These are phyloP conservation scores for Phytophthora vignae DNA, from an alignment of 352 stramenopile genomes.

Conservation along the genomic window DNA sequence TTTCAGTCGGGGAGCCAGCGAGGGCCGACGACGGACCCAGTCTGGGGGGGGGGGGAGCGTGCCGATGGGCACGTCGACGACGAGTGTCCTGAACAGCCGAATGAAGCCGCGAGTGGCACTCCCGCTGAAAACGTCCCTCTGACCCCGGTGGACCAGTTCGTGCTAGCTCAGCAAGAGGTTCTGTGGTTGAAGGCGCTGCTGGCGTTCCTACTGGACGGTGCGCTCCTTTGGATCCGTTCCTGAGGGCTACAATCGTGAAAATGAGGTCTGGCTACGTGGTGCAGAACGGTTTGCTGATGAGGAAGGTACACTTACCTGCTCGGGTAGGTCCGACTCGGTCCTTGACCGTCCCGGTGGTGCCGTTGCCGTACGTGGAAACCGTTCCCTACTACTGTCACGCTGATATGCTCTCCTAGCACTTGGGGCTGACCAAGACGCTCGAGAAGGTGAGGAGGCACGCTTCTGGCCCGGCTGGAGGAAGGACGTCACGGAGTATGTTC, in stretches of 20 bases:
- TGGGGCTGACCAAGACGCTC: conserved; percentile 6
- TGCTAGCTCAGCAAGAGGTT: neutral
- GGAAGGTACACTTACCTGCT: conserved; percentile 4
- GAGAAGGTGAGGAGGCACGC: conserved; percentile 12
- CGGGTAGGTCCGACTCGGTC: neutral
- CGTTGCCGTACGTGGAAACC: conserved; percentile 5
- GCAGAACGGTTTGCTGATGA: conserved; percentile 7
- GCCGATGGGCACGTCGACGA: neutral
- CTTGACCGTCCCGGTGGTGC: conserved; percentile 7
- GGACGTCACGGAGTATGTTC: conserved; percentile 2
- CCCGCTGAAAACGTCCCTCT: too few species aligned
- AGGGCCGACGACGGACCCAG: too few species aligned
- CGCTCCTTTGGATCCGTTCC: conserved; percentile 11
- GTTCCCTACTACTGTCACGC: conserved; percentile 18
- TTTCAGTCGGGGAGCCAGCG: neutral
- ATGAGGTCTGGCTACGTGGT: conserved; percentile 4
- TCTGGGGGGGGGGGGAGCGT: neutral
- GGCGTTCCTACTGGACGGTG: conserved; percentile 2
- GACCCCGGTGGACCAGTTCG: neutral
- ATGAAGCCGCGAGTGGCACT: neutral
- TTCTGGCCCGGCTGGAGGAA: neutral
- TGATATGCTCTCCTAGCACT: conserved; percentile 7
- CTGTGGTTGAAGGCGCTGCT: conserved; percentile 12
- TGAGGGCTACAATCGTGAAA: neutral
- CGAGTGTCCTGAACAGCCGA: neutral